These are phyloP conservation scores for Mucor lusitanicus DNA, from an alignment of 371 early-diverging fungal species.

Conservation along the genomic window DNA sequence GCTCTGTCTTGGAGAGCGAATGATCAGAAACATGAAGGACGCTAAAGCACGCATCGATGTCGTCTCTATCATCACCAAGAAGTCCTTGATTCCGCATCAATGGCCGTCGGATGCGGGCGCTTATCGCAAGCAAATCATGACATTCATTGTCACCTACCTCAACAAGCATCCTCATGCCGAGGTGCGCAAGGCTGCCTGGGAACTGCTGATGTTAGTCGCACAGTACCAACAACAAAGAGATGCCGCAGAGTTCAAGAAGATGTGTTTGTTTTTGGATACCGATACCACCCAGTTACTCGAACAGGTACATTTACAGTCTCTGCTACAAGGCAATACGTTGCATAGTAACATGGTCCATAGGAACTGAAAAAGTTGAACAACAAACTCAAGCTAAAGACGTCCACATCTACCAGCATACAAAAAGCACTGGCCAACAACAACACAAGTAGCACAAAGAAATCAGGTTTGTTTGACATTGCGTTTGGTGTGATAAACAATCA, in stretches of 20 bases:
- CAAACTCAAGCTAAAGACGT: slow-evolving; percentile 1
- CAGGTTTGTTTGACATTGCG: neutral
- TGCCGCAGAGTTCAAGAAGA: slow-evolving; percentile 2
- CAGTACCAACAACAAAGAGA: slow-evolving; percentile 5
- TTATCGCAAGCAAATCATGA: slow-evolving; percentile 41
- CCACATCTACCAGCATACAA: slow-evolving; percentile 21
- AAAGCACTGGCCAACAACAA: slow-evolving; percentile 34
- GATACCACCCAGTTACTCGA: slow-evolving; percentile 11
- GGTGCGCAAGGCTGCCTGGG: slow-evolving; percentile 63
- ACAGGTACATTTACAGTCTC: neutral
- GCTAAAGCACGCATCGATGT: slow-evolving; percentile 54
- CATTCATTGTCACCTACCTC: slow-evolving; percentile 57
- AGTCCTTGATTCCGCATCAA: slow-evolving; percentile 41
- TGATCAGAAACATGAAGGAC: slow-evolving; percentile 43
- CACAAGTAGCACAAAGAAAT: neutral
- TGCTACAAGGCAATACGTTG: neutral
- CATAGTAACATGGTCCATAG: neutral
- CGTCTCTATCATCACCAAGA: slow-evolving; percentile 48
- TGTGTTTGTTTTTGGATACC: slow-evolving; percentile 11
- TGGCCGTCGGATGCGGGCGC: slow-evolving; percentile 22
- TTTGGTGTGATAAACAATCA: neutral
- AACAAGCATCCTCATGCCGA: slow-evolving; percentile 62
- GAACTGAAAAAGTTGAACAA: slow-evolving; percentile 16
- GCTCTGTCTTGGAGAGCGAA: slow-evolving; percentile 38
- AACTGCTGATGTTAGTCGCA: slow-evolving; percentile 32